These are phyloP conservation scores for Colletotrichum sp. DNA, from an alignment of 2,329 filamentous ascomycete genomes.

Conservation along the genomic window DNA sequence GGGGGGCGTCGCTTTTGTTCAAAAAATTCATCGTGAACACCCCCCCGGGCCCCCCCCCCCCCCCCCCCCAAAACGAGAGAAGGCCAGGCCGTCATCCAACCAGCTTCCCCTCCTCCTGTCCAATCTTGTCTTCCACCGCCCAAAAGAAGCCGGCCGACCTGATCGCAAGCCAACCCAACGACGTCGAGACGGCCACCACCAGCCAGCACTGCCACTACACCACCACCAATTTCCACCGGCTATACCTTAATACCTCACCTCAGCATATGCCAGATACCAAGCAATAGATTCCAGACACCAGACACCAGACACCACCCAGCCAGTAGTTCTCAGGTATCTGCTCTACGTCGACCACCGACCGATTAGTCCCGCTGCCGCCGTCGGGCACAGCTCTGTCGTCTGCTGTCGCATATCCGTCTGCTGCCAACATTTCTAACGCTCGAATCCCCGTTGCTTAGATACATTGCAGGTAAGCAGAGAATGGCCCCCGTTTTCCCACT, in stretches of 20 bases:
- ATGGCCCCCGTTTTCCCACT: neutral
- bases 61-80: neutral
- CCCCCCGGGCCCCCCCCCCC: too few species aligned
- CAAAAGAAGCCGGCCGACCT: neutral
- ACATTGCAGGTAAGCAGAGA: neutral
- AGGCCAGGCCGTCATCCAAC: neutral
- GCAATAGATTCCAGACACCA: neutral
- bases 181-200: neutral
- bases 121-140: neutral
- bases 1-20: too few species aligned
- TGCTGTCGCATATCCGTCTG: neutral
- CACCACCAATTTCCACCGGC: neutral
- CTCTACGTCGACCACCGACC: neutral
- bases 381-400: neutral
- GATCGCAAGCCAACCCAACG: neutral
- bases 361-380: neutral
- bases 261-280: neutral
- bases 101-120: neutral
- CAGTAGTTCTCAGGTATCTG: neutral
- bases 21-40: too few species aligned
- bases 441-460: neutral
- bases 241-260: neutral
- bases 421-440: neutral
- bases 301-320: neutral
- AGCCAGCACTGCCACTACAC: conserved; percentile 9